These are phyloP conservation scores for Corynespora cassiicola DNA, from an alignment of 2,329 filamentous ascomycete species.

Conservation along the genomic window DNA sequence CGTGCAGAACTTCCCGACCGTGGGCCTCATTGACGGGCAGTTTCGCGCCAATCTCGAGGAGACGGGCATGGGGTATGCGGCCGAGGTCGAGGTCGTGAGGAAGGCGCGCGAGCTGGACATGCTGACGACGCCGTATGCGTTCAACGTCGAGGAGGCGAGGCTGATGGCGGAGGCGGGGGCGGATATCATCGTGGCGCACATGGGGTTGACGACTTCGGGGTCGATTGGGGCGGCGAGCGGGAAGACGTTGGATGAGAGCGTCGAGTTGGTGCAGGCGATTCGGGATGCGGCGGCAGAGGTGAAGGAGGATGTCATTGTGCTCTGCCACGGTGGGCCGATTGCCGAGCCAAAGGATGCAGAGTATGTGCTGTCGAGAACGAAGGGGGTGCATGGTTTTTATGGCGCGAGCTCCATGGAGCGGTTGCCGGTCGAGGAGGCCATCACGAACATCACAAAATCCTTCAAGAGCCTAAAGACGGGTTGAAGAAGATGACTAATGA, in stretches of 20 bases:
- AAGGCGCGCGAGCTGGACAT: conserved; percentile 66
- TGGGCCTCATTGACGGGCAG: conserved; percentile 72
- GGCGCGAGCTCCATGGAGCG: conserved; percentile 75
- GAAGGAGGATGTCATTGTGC: conserved; percentile 66
- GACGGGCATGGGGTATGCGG: conserved; percentile 72
- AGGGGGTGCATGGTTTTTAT: conserved; percentile 74
- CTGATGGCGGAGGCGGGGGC: conserved; percentile 70
- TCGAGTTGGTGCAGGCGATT: conserved; percentile 67
- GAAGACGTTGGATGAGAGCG: conserved; percentile 69
- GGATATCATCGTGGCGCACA: conserved; percentile 72
- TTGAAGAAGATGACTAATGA: conserved; percentile 1
- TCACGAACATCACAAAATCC: conserved; percentile 62
- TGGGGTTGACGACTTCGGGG: conserved; percentile 70
- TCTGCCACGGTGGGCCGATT: conserved; percentile 76
- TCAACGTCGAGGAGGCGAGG: conserved; percentile 66
- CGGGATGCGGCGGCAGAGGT: conserved; percentile 64
- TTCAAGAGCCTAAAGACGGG: conserved; percentile 55
- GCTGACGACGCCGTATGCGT: conserved; percentile 74
- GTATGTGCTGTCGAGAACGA: conserved; percentile 66
- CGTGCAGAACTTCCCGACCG: conserved; percentile 77
- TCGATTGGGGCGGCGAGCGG: conserved; percentile 69
- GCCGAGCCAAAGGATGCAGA: conserved; percentile 68
- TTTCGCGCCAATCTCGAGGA: conserved; percentile 74
- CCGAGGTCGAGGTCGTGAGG: conserved; percentile 71
- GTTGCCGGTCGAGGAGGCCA: conserved; percentile 71